Evolutionary conservation across 1,284 basidiomycete genomes (phyloP).

Genomic region (Rhodotorula sp.): DNA sequence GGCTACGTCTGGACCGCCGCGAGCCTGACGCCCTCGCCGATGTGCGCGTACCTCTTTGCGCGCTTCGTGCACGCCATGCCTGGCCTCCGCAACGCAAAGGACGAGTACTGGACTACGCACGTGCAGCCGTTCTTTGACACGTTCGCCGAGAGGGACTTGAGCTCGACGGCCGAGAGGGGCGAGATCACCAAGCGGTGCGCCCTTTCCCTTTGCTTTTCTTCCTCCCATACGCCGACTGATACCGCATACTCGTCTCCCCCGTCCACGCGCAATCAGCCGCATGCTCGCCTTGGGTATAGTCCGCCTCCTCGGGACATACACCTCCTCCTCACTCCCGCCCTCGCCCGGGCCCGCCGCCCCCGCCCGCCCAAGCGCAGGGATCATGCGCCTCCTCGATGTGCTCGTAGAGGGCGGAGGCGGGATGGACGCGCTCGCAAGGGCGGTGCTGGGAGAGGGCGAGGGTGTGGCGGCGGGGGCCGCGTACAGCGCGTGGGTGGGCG

Average conservation of each 20-base stretch:
- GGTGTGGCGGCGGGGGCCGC: constrained; percentile 2
- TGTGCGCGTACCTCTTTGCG: constrained; percentile 34
- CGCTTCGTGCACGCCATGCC: constrained; percentile 28
- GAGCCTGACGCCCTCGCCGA: constrained; percentile 16
- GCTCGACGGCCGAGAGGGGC: constrained; percentile 31
- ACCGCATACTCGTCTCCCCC: not conserved
- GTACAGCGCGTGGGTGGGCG: constrained; percentile 31
- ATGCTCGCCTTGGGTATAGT: constrained; percentile 38
- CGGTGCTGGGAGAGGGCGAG: not conserved
- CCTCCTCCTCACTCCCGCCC: constrained; percentile 18
- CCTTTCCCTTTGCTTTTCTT: too few relatives aligned
- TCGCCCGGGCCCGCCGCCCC: constrained; percentile 8
- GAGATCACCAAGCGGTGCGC: constrained; percentile 39
- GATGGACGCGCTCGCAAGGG: constrained; percentile 31
- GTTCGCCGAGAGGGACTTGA: constrained; percentile 36
- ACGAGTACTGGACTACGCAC: constrained; percentile 34
- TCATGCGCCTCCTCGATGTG: constrained; percentile 33
- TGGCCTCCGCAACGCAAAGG: constrained; percentile 23
- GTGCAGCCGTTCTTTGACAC: constrained; percentile 40
- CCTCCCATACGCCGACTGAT: too few relatives aligned
- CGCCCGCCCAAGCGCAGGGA: constrained; percentile 14
- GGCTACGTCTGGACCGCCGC: constrained; percentile 27
- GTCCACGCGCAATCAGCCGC: constrained; percentile 7
- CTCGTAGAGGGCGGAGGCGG: constrained; percentile 33
- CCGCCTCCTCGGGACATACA: constrained; percentile 39